Base-by-base conservation (phyloP, 2,329 filamentous ascomycete genomes). In the Penicillium palitans region DNA sequence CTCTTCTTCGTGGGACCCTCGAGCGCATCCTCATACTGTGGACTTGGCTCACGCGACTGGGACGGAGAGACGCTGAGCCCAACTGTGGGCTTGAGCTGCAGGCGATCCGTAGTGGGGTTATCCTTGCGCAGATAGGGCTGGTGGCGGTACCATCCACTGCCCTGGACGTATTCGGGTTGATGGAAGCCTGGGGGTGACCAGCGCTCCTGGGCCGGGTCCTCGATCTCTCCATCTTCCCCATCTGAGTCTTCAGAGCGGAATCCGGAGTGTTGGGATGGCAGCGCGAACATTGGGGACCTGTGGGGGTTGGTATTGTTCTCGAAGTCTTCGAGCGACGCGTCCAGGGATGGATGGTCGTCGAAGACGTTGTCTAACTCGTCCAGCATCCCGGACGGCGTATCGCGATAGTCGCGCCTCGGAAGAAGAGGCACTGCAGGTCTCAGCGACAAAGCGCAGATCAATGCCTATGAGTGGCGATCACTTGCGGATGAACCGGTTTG, bases 101-200 rank as follows among this genome's bases (percentile, higher is more conserved):
- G 72, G 67, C 71, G 72, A 40, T 63, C 53, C 19, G 27, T 45
- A 54, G 68, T 63, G n/a, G 65, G 48, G 51, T 67, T 76, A 44
- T 70, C 67, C 45, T 71, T 70, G 61, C 70, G 77, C 71, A 76
- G 66, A 71, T 86, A 84, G 50, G 78, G 75, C 66, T 79, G 74
- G 69, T 81, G 74, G 61, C 79, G 71, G 70, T 78, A 78, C 84
- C 84, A 86, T 60, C 80, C 80, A 68, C 82, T 87, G 62, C 83
- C 84, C 61, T 79, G 74, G 53, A 75, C 72, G 67, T 80, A 82
- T 63, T 77, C 76, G 57, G 51, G 29, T 35, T 70, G 69, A 29
- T 73, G 70, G 60, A 86, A 87, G 13, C 85, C 85, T 2, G 87
- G 87, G 41, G 87, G 87, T 53, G 84, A 87, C 84, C 85, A 89